Conservation (phyloP, 495 filamentous ascomycete genomes). For the Sordaria brevicollis region DNA sequence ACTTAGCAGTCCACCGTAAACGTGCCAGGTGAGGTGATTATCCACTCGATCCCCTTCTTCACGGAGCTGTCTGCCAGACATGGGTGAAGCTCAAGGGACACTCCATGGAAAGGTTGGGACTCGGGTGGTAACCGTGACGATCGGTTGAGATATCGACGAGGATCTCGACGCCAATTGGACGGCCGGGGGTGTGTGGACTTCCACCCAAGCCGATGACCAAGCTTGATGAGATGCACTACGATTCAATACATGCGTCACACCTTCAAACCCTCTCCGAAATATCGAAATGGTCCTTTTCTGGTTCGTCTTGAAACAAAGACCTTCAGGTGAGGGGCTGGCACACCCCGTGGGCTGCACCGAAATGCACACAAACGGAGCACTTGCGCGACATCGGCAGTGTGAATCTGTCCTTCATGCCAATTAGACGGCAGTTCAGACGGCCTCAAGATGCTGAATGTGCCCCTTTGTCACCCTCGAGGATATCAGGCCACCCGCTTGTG, state of each 20-base stretch:
- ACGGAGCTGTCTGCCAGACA: neutral
- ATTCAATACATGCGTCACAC: conserved; percentile 9
- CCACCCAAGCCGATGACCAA: neutral
- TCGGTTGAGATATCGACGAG: conserved; percentile 2
- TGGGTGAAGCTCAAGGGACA: neutral
- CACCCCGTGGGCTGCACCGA: neutral
- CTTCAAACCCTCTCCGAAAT: neutral
- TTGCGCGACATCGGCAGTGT: neutral
- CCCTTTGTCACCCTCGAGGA: neutral
- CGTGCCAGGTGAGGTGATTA: neutral
- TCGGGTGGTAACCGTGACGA: neutral
- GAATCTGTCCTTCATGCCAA: neutral
- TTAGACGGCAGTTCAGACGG: neutral
- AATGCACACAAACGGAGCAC: neutral
- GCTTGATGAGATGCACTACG: neutral
- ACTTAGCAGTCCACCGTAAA: no score
- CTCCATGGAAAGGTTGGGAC: neutral
- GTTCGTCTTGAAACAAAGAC: neutral
- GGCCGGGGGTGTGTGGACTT: neutral
- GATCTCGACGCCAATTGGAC: neutral
- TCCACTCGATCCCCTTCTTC: neutral
- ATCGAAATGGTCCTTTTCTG: neutral
- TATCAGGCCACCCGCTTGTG: neutral
- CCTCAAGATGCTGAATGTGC: neutral
- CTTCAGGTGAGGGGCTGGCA: neutral